Base-by-base conservation (phyloP, 2,329 filamentous ascomycete genomes). In the Exophiala aquamarina region DNA sequence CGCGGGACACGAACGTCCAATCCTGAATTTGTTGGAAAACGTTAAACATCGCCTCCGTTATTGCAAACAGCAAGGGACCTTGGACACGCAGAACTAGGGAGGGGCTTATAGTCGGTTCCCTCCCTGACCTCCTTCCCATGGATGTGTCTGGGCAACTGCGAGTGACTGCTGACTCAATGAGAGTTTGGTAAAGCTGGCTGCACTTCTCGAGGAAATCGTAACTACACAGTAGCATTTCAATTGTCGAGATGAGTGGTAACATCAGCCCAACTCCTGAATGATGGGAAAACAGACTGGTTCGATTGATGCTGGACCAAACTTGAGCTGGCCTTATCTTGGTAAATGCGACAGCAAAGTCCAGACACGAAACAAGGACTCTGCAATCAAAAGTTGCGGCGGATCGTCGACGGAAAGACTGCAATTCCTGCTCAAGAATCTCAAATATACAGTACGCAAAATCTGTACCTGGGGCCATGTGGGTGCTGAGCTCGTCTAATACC, bases 231-330 rank as follows among this genome's bases (percentile, higher is more conserved):
- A 87, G 81, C 47, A 95, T 78, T 62, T 98, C 93, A 3, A 90
- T 80, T 18, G 82, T 84, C n/a, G 87, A 87, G 2, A 94, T 80
- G 41, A 97, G 83, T 40, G 82, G 82, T 31, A 84, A 81, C 51
- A 98, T 77, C 51, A 86, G 84, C 9, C 89, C 88, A 11, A 84
- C 84, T 53, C 84, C 84, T 8, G 87, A 84, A 56, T 89, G 84
- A 4, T 83, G 80, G 57, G 87, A 86, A 36, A 98, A 75, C 14
- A 98, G 73, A 53, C 84, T 82, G 64, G 89, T 94, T 47, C 89
- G 83, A 3, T 85, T 82, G 59, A 98, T 78, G 64, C 92, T 88
- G 3, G 92, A 90, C 91, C 93, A 97, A 4, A 95, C 83, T 50
- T 91, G 79, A 47, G 86, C 87, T 1, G 93, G 92, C 41, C 86